These are phyloP conservation scores for Mycena floridula DNA, from an alignment of 768 basidiomycete genomes.

Conservation along the genomic window DNA sequence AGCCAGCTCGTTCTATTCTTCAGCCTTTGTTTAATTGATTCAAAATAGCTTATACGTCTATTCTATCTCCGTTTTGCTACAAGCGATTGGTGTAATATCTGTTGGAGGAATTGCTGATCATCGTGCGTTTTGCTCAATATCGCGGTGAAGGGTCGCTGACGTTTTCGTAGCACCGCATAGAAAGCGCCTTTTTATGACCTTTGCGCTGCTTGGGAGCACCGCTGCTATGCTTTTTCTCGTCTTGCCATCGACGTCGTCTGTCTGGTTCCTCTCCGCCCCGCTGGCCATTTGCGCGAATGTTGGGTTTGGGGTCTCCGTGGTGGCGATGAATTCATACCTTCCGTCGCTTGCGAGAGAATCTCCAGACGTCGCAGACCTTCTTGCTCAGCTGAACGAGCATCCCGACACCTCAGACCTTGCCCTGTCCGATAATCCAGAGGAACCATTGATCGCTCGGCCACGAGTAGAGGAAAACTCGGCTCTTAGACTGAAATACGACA, in stretches of 20 bases:
- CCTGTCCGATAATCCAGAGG: slow-evolving; percentile 12
- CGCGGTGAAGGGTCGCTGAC: slow-evolving; percentile 2
- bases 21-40: not conserved
- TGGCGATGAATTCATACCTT: slow-evolving; percentile 89
- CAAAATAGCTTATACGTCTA: slow-evolving; percentile 71
- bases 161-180: slow-evolving; percentile 50
- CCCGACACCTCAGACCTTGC: slow-evolving; percentile 9
- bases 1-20: slow-evolving; percentile 10
- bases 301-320: slow-evolving; percentile 78
- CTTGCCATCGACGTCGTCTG: slow-evolving; percentile 60
- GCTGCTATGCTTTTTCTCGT: slow-evolving; percentile 67
- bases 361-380: slow-evolving; percentile 45
- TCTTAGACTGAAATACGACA: slow-evolving; percentile 41
- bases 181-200: slow-evolving; percentile 69
- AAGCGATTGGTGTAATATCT: slow-evolving; percentile 92
- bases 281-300: slow-evolving; percentile 79
- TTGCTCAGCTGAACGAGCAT: slow-evolving; percentile 22
- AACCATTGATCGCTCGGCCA: slow-evolving; percentile 30
- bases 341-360: slow-evolving; percentile 65
- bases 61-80: slow-evolving; percentile 82
- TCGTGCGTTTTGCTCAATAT: slow-evolving; percentile 44
- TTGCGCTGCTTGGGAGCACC: slow-evolving; percentile 67
- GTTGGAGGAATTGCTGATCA: slow-evolving; percentile 90
- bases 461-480: slow-evolving; percentile 12
- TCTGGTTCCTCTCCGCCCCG: slow-evolving; percentile 66